phyloP scores from a whole-genome alignment of 176 grass and related monocot species.

The Aegilops longissima region DNA sequence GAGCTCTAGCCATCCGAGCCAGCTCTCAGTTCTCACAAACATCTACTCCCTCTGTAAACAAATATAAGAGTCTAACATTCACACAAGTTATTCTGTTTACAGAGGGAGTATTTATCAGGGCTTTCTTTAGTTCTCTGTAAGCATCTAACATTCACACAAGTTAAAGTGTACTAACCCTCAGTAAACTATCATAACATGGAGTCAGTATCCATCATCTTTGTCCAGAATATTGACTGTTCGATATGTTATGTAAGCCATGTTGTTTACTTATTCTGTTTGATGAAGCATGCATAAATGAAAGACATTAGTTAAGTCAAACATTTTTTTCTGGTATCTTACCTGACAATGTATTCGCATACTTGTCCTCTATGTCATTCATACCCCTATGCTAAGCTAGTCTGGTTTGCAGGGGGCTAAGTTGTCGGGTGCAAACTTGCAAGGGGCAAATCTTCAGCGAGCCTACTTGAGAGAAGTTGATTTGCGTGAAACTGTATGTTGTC shows the following conservation, averaged over 20 bases:
- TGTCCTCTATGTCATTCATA: background rate
- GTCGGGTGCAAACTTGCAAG: slow-evolving; percentile 76
- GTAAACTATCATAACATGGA: background rate
- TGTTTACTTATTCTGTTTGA: background rate
- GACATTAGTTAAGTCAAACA: background rate
- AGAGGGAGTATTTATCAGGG: background rate
- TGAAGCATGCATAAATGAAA: slow-evolving; percentile 3
- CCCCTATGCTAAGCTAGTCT: background rate
- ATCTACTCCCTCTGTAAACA: too few relatives aligned
- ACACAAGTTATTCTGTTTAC: too few relatives aligned
- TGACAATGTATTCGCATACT: background rate
- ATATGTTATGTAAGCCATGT: background rate
- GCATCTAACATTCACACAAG: background rate
- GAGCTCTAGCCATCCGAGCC: too few relatives aligned
- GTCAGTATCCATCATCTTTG: background rate
- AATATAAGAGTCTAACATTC: too few relatives aligned
- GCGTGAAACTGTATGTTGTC: slow-evolving; percentile 77
- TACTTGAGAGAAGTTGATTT: slow-evolving; percentile 94
- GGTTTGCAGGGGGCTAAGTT: slow-evolving; percentile 77
- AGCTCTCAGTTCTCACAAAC: too few relatives aligned
- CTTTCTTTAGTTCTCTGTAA: background rate
- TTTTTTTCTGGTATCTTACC: background rate
- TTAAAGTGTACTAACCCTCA: background rate
- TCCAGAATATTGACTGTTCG: background rate
- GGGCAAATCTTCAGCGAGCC: slow-evolving; percentile 93